Evolutionary conservation across 2,329 filamentous ascomycete genomes (phyloP).

Genomic region (Zalaria obscura): DNA sequence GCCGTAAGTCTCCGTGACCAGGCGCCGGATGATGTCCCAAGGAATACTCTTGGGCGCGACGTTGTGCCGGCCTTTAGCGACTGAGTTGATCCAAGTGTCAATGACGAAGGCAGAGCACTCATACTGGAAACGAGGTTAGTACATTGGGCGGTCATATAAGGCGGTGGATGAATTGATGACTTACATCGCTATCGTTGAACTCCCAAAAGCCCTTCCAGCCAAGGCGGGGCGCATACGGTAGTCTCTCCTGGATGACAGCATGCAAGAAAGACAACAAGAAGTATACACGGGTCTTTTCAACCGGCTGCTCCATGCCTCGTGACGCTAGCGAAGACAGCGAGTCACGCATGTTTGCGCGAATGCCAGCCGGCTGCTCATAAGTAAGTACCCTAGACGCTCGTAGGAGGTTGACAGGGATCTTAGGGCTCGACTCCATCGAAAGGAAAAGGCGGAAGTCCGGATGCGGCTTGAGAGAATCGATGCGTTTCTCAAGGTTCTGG

Average conservation of each 20-base stretch:
- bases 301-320: slow-evolving; percentile 49
- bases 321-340: slow-evolving; percentile 58
- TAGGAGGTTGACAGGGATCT: slow-evolving; percentile 92
- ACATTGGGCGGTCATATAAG: slow-evolving; percentile 3
- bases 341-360: slow-evolving; percentile 97
- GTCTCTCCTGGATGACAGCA: slow-evolving; percentile 84
- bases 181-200: slow-evolving; percentile 97
- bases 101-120: slow-evolving; percentile 95
- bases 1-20: slow-evolving; percentile 89
- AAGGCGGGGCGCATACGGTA: slow-evolving; percentile 83
- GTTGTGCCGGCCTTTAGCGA: slow-evolving; percentile 76
- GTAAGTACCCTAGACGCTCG: slow-evolving; percentile 88
- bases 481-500: slow-evolving; percentile 90
- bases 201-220: slow-evolving; percentile 99
- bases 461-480: slow-evolving; percentile 90
- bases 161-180: slow-evolving; percentile 23
- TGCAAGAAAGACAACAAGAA: slow-evolving; percentile 87
- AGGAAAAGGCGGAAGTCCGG: slow-evolving; percentile 87
- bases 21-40: slow-evolving; percentile 86
- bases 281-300: slow-evolving; percentile 83
- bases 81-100: slow-evolving; percentile 79
- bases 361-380: slow-evolving; percentile 95
- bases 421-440: slow-evolving; percentile 93
- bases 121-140: slow-evolving; percentile 45
- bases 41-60: slow-evolving; percentile 87